Evolutionary conservation across 2,329 filamentous ascomycete genomes (phyloP), one percentile per base, ranked within the genome.

Genomic region (Fusarium equiseti): DNA sequence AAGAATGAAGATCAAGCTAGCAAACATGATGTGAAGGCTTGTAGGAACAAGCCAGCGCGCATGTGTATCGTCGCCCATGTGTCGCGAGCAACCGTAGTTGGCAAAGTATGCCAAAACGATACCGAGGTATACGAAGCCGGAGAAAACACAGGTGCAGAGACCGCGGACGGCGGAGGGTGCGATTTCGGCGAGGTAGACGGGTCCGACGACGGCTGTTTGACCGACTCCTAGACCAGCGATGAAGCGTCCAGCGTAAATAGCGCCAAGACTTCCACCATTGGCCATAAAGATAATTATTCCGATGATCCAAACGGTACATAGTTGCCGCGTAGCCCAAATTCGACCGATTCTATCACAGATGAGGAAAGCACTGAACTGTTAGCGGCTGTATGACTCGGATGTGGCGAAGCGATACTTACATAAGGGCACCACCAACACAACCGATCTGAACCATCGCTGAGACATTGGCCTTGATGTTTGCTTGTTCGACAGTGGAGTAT

Each of bases 121-220:
- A 6, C 55, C 68, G 4, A 68, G 43, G 9, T 68, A 58, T 32
- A 71, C 69, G 15, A 54, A 48, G 7, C 69, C 59, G 20, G 65
- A 71, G 38, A 71, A 71, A 44, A 67, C 69, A 1, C 66, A 56
- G 20, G 68, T 71, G 48, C 69, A 65, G 22, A 71, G 58, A n/a
- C 68, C 68, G 15, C 68, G 63, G 2, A 71, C 56, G 9, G 67
- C 62, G 13, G 65, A 52, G 1, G 68, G 68, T 8, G 68, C 68
- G n/a, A 71, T 71, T 38, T 71, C 68, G 11, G 68, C 68, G 11
- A 71, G 55, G 9, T 66, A 55, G 29, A 71, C 69, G 11, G 68
- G 68, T 2, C 68, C 68, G 0, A 71, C 68, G 11, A 71, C 68
- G 15, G 68, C 69, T 15, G 63, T 68, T 22, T 70, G 63, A 3